Base-by-base conservation (phyloP, 805 yeast species). In the Lipomyces oligophaga region DNA sequence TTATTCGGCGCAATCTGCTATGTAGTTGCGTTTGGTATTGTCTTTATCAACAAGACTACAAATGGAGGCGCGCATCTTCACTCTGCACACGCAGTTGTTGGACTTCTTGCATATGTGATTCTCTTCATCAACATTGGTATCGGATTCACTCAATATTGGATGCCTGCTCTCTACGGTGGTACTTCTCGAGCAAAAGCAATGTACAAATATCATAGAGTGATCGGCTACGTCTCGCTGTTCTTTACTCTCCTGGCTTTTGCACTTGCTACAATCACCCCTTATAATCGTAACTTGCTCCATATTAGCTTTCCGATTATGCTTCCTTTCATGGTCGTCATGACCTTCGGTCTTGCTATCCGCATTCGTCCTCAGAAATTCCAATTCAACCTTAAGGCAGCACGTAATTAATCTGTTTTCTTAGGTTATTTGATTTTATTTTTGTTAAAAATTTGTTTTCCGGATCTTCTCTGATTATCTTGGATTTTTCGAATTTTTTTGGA, bases 161-260 rank as follows among this genome's bases (percentile, higher is more conserved):
- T 54, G 34, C 63, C 65, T 4, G 41, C 16, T 3, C 38, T 62
- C 21, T 61, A 60, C 33, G 64, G 65, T 16, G 53, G 61, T 1
- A 53, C 51, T 16, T 40, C 38, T 26, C 52, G 48, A 16, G 64
- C 62, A n/a, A 58, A 58, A 47, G 34, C 48, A 28, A 33, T 55
- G 38, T 62, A 62, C 54, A 60, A 58, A 48, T 60, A 45, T 43
- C 65, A 62, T 45, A 44, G 65, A n/a, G 52, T 56, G 5, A 45
- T 49, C 3, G 65, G 64, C 7, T 61, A 61, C 36, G n/a, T 47
- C n/a, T 43, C 38, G 8, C 33, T 52, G 15, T 28, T 39, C 31
- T 27, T 44, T 33, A 15, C 40, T 2, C 28, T 44, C 26, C 18
- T 33, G 4, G 43, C 56, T 0, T 20, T 34, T 7, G 30, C 41